Base-by-base conservation (phyloP, 2,329 filamentous ascomycete genomes). In the Fusarium sp. region DNA sequence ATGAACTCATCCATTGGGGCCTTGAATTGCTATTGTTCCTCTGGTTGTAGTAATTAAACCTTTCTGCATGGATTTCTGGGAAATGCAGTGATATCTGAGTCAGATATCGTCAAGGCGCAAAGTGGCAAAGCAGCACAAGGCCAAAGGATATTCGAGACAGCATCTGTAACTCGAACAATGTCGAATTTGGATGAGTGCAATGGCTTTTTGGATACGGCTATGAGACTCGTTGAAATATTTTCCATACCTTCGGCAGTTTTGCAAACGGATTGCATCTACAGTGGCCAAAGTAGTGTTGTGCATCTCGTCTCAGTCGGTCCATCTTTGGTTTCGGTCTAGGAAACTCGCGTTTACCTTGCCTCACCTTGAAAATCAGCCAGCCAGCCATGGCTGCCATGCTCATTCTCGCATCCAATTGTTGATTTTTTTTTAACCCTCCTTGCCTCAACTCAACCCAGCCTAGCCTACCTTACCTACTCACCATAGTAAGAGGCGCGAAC, bases 91-190 rank as follows among this genome's bases (percentile, higher is more conserved):
- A 13, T 59, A 68, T 70, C 67, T 71, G 67, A 70, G 54, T 70
- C 68, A 71, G 68, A 70, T 68, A 54, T 67, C 14, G 55, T 60
- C 58, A 41, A 68, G 54, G 58, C 63, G 56, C 34, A 25, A 42
- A 47, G 68, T 70, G 68, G 67, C 68, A 71, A 70, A 71, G 58
- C 46, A 68, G 50, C 54, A 23, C 23, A 41, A 43, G 32, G 40
- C 14, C 18, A 51, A n/a, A 37, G 64, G 49, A 70, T 41, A 27
- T 60, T 40, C 27, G 42, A 47, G 57, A 56, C 16, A 23, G 21
- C 50, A 37, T 27, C 30, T 50, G 63, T 63, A 70, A 70, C 68
- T 70, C 63, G 43, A 60, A 27, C 43, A 37, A 65, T 60, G 42
- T 50, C 20, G 8, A 50, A 11, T 32, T 30, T 48, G 27, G 37